Evolutionary conservation across 352 stramenopile genomes (phyloP).

Genomic region (Phytophthora colocasiae): DNA sequence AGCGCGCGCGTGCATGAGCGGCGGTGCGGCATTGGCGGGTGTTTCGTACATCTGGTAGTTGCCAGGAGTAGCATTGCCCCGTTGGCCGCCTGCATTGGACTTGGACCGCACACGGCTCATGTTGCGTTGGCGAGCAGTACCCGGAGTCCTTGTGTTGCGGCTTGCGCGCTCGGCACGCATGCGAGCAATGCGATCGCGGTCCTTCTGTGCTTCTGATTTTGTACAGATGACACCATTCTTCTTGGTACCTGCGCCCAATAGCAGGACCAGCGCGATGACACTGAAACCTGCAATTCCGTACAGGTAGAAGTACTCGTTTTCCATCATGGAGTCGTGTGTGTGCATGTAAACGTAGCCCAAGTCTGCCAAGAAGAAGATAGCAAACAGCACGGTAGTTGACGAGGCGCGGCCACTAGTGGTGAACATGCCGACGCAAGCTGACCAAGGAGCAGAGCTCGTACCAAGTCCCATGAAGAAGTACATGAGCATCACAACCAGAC

Average conservation of each 20-base stretch:
- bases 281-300: constrained; percentile 58
- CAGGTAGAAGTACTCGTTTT: constrained; percentile 63
- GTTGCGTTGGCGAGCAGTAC: constrained; percentile 59
- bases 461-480: constrained; percentile 86
- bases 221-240: constrained; percentile 73
- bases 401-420: constrained; percentile 55
- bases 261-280: constrained; percentile 48
- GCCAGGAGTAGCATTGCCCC: constrained; percentile 31
- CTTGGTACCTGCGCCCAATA: constrained; percentile 60
- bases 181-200: constrained; percentile 52
- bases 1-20: constrained; percentile 44
- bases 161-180: constrained; percentile 48
- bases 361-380: constrained; percentile 61
- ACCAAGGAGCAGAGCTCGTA: constrained; percentile 64
- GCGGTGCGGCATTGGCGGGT: constrained; percentile 44
- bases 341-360: constrained; percentile 70
- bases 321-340: constrained; percentile 39
- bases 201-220: constrained; percentile 49
- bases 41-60: constrained; percentile 74
- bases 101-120: constrained; percentile 66
- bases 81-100: constrained; percentile 44
- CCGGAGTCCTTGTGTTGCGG: constrained; percentile 49
- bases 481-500: constrained; percentile 65
- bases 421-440: constrained; percentile 73
- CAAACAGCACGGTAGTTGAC: constrained; percentile 61